Percentiles rank a stretch among this genome's conserved stretches.
Evolutionary conservation across 345 rosid genomes (phyloP).

Genomic region (Aquilaria yunnanensis): DNA sequence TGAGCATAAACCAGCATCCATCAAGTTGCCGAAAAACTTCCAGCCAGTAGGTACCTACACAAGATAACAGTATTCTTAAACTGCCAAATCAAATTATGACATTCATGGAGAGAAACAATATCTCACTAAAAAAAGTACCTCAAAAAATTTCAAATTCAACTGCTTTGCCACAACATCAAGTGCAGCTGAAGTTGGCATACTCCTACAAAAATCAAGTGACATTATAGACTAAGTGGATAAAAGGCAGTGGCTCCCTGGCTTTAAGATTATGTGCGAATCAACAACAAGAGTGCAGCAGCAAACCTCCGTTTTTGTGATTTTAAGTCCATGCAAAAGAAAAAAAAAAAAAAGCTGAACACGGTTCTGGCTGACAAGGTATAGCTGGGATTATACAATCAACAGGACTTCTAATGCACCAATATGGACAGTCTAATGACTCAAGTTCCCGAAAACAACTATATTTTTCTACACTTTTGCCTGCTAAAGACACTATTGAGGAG

Average conservation of each 20-base stretch:
- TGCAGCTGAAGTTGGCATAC: conserved; percentile 99
- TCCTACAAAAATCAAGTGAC: conserved; percentile 41
- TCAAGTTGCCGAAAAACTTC: conserved; percentile 98
- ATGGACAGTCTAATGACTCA: no score
- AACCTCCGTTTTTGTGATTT: no score
- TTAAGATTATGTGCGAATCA: no score
- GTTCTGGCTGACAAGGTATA: no score
- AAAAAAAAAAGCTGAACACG: no score
- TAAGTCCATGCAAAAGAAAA: no score
- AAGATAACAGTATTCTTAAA: no score
- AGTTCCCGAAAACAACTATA: no score
- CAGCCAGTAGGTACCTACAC: conserved; percentile 95
- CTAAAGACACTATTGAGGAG: background rate
- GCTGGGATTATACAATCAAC: no score
- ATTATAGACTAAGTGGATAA: conserved; percentile 3
- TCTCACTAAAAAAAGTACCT: conserved; percentile 40
- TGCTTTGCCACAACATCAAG: conserved; percentile 92
- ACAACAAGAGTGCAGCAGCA: no score
- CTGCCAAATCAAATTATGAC: background rate
- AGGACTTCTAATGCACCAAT: no score
- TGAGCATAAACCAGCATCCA: conserved; percentile 98
- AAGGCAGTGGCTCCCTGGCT: background rate
- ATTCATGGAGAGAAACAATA: conserved; percentile 5
- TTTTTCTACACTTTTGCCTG: background rate
- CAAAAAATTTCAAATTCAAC: conserved; percentile 87